Conservation (phyloP, 441 rosid genomes). For the Rhodomyrtus psidioides region DNA sequence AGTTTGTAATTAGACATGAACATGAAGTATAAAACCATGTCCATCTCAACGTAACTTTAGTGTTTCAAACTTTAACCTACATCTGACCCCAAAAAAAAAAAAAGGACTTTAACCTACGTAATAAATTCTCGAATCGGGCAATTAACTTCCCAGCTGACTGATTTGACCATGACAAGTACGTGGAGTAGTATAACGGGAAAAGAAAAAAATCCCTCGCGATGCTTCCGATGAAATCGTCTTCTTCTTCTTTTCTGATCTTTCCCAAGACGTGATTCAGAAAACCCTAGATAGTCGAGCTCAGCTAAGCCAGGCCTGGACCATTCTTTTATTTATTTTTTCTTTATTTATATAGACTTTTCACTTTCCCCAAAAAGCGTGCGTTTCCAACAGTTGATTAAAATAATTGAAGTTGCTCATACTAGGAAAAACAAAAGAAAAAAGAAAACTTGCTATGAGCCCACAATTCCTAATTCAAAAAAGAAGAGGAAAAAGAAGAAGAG, state of each 20-base stretch:
- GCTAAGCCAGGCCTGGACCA: not conserved
- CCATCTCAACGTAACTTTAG: not conserved
- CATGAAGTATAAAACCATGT: not conserved
- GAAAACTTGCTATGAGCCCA: not conserved
- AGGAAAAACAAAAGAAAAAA: not conserved
- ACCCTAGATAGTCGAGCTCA: not conserved
- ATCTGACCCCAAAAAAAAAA: too few species aligned
- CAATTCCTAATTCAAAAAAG: not conserved
- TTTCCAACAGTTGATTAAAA: not conserved
- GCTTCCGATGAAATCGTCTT: not conserved
- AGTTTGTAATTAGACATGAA: not conserved
- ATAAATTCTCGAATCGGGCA: not conserved
- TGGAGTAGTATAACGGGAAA: not conserved
- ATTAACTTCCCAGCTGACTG: not conserved
- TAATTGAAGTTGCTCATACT: not conserved
- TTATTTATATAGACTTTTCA: not conserved
- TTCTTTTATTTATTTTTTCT: not conserved
- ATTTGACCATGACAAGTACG: not conserved
- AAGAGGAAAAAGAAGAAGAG: not conserved
- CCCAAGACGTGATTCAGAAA: not conserved
- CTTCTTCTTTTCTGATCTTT: not conserved
- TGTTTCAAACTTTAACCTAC: too few species aligned
- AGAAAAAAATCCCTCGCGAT: not conserved
- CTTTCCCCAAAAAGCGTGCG: not conserved
- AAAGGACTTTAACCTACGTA: not conserved